Conservation (phyloP, 2,329 filamentous ascomycete species). For the Fusarium sp. region DNA sequence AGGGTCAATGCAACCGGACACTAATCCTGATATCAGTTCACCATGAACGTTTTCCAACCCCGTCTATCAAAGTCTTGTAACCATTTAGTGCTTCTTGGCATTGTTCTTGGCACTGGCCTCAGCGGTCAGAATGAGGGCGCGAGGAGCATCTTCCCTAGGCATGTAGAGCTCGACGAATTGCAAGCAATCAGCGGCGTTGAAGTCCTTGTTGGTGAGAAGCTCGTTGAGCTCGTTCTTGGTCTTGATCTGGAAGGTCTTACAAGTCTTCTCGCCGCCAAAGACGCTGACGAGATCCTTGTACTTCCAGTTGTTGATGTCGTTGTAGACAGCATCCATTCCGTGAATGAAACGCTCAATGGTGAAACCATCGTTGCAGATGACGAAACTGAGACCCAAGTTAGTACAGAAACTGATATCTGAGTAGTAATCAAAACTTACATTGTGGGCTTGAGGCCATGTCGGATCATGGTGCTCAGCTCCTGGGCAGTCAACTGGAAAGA, state of each 20-base stretch:
- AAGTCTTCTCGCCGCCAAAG: conserved; percentile 72
- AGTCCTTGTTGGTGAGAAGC: conserved; percentile 72
- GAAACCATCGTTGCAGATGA: conserved; percentile 89
- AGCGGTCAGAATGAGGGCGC: conserved; percentile 75
- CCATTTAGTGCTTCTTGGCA: conserved; percentile 53
- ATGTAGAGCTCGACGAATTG: conserved; percentile 87
- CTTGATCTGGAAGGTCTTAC: conserved; percentile 73
- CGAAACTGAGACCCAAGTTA: conserved; percentile 64
- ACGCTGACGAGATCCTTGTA: conserved; percentile 74
- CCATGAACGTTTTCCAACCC: conserved; percentile 20
- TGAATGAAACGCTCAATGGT: conserved; percentile 92
- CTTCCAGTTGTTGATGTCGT: conserved; percentile 82
- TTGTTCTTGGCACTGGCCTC: conserved; percentile 77
- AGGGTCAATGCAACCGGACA: conserved; percentile 1
- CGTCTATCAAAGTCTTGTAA: conserved; percentile 13
- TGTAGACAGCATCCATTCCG: conserved; percentile 82
- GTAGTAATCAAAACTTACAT: conserved; percentile 65
- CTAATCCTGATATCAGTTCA: conserved; percentile 24
- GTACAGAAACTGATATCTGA: background rate
- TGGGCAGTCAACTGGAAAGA: conserved; percentile 87
- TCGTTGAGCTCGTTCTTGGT: conserved; percentile 75
- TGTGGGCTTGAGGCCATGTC: conserved; percentile 78
- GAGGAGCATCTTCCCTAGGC: conserved; percentile 81
- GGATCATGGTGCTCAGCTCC: conserved; percentile 85
- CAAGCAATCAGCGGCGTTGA: conserved; percentile 65